Evolutionary conservation across 352 stramenopile species (phyloP).

Genomic region (Phytophthora sp.): DNA sequence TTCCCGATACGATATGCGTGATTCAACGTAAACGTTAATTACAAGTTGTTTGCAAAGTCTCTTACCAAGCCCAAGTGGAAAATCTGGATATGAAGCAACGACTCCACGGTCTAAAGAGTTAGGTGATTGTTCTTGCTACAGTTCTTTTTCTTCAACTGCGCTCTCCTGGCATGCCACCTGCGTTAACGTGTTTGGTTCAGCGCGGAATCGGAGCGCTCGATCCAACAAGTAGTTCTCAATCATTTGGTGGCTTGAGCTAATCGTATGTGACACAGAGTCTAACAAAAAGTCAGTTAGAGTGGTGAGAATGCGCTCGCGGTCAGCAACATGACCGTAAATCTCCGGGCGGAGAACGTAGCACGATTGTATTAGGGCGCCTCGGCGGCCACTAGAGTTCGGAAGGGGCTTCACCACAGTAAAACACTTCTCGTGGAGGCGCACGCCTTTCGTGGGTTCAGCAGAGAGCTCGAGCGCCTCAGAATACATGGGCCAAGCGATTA

Average conservation of each 20-base stretch:
- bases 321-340: slow-evolving; percentile 66
- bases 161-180: slow-evolving; percentile 21
- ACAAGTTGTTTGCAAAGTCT: slow-evolving; percentile 40
- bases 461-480: slow-evolving; percentile 59
- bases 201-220: slow-evolving; percentile 31
- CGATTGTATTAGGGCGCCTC: slow-evolving; percentile 68
- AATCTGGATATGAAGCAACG: slow-evolving; percentile 12
- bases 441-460: slow-evolving; percentile 56
- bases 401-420: slow-evolving; percentile 70
- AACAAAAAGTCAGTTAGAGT: slow-evolving; percentile 76
- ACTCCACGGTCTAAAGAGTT: slow-evolving; percentile 31
- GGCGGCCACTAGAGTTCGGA: slow-evolving; percentile 37
- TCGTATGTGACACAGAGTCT: slow-evolving; percentile 61
- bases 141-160: slow-evolving; percentile 14
- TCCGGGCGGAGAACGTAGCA: slow-evolving; percentile 71
- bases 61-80: slow-evolving; percentile 19
- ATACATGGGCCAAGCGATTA: slow-evolving; percentile 66
- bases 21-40: slow-evolving; percentile 25
- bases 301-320: slow-evolving; percentile 65
- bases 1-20: neutral
- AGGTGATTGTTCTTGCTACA: slow-evolving; percentile 18
- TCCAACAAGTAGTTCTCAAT: slow-evolving; percentile 75
- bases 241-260: slow-evolving; percentile 73
- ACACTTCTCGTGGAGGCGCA: slow-evolving; percentile 61
- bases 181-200: slow-evolving; percentile 22